These are phyloP conservation scores for Erodium moschatum DNA, from an alignment of 441 rosid genomes.

Conservation along the genomic window DNA sequence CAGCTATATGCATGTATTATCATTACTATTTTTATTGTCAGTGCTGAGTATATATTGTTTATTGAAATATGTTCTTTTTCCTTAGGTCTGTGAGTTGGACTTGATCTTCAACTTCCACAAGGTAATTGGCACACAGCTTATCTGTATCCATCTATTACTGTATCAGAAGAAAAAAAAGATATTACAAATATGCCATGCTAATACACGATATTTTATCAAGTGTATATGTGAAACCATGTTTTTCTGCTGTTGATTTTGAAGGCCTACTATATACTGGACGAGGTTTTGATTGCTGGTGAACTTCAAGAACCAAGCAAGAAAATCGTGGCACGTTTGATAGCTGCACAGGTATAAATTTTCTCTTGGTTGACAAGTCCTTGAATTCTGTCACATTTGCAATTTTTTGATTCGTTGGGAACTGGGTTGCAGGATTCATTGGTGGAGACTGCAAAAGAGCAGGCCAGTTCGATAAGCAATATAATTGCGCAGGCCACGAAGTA, in stretches of 20 bases:
- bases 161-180: background rate
- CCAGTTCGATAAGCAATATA: conserved; percentile 52
- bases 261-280: conserved; percentile 80
- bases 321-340: conserved; percentile 70
- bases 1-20: background rate
- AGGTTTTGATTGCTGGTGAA: conserved; percentile 86
- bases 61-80: conserved; percentile 18
- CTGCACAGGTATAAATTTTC: conserved; percentile 58
- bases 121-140: conserved; percentile 25
- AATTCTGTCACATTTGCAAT: too few species aligned
- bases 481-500: conserved; percentile 66
- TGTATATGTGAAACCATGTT: background rate
- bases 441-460: conserved; percentile 61
- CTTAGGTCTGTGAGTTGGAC: conserved; percentile 69
- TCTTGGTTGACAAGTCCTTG: background rate
- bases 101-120: conserved; percentile 76
- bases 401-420: too few species aligned
- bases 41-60: background rate
- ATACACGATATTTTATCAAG: background rate
- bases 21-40: background rate
- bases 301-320: conserved; percentile 99
- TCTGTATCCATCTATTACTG: background rate
- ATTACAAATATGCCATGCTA: background rate
- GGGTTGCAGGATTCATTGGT: conserved; percentile 51
- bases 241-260: conserved; percentile 21